phyloP scores from a whole-genome alignment of 1,284 basidiomycete species.

The Melampsora medusae region DNA sequence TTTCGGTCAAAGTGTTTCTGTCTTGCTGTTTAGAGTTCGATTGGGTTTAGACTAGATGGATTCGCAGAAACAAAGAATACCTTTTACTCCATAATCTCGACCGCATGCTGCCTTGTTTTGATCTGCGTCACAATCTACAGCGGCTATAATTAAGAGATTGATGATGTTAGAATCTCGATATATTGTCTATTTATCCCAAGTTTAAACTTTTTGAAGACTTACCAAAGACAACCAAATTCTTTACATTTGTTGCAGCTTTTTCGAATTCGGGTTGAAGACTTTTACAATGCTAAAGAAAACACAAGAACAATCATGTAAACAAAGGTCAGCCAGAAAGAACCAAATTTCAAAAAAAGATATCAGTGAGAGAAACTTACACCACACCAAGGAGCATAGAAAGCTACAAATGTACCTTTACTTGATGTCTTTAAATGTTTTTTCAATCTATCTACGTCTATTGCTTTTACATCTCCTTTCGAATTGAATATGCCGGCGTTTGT shows the following conservation, averaged over 20 bases:
- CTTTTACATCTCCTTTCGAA: slow-evolving; percentile 29
- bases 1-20: background rate
- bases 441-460: slow-evolving; percentile 6
- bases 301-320: background rate
- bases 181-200: too few relatives aligned
- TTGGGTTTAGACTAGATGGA: too few relatives aligned
- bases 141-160: background rate
- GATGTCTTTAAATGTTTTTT: slow-evolving; percentile 36
- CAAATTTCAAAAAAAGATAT: background rate
- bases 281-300: slow-evolving; percentile 32
- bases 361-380: slow-evolving; percentile 19
- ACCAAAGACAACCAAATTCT: slow-evolving; percentile 40
- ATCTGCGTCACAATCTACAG: slow-evolving; percentile 43
- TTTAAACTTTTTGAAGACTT: background rate
- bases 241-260: slow-evolving; percentile 35
- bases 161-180: background rate
- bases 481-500: slow-evolving; percentile 18
- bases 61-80: background rate
- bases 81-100: slow-evolving; percentile 38
- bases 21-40: too few relatives aligned
- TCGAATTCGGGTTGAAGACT: slow-evolving; percentile 35
- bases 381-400: slow-evolving; percentile 40
- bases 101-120: slow-evolving; percentile 34
- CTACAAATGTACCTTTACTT: slow-evolving; percentile 39
- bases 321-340: background rate